Base-by-base conservation (phyloP, 768 basidiomycete species). In the Pleurotus eryngii region DNA sequence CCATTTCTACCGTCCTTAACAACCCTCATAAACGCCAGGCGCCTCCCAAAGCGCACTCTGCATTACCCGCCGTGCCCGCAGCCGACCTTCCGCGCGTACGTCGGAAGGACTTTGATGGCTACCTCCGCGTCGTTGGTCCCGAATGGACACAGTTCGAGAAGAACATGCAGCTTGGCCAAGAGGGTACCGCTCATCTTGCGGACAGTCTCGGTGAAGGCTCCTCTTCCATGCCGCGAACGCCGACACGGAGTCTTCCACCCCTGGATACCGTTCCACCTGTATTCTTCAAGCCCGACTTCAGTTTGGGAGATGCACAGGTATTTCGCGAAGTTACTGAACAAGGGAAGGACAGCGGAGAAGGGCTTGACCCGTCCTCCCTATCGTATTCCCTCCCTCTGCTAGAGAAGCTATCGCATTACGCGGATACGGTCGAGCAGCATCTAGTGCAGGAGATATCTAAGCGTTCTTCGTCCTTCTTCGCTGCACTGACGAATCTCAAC, bases 401-500 rank as follows among this genome's bases (percentile, higher is more conserved):
- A 8, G 95, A 98, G 67, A 89, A 86, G 64, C 84, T 98, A 60
- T 95, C 94, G 8, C 88, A 92, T 56, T 89, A 96, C 65, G 87
- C 95, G 2, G 97, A 98, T 68, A 89, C 89, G 0, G 83, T 98
- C 60, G 97, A 99, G 68, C 86, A 93, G 59, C 96, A 99, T 70
- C 89, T 99, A 56, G 84, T 95, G 3, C 86, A 86, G 59, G 97
- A 98, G 71, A 95, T 99, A 46, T 89, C 90, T 7, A 76, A 89
- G 8, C 89, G 96, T 12, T 92, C 95, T 0, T 83, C 91, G 0
- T 93, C 94, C 1, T 99, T 99, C 81, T 99, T 98, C 65, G 89
- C 95, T 4, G 97, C 97, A 5, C 82, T 99, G 38, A 83, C 93
- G 5, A 99, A 99, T 70, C 78, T 99, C 6, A 91, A 97, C 65